Percentiles rank a stretch among this genome's conserved stretches.
Evolutionary conservation across 2,329 filamentous ascomycete species (phyloP).

Genomic region (Beauveria sp.): DNA sequence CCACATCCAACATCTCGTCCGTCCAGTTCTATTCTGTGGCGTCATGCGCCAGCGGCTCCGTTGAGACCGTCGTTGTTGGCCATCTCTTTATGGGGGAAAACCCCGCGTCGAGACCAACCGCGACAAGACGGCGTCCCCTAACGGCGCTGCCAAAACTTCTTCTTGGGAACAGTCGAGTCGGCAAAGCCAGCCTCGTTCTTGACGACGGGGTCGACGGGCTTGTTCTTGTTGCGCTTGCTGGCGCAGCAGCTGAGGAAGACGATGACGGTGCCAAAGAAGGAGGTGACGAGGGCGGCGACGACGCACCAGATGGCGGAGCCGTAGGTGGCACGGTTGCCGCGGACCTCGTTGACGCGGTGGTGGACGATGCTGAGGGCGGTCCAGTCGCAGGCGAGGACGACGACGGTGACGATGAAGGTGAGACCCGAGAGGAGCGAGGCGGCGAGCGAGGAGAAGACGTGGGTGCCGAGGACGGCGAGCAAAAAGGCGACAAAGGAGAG

Average conservation of each 20-base stretch:
- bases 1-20: not conserved
- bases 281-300: conserved; percentile 46
- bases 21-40: not conserved
- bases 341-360: conserved; percentile 41
- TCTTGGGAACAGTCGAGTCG: conserved; percentile 1
- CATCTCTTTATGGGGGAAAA: not conserved
- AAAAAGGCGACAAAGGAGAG: conserved; percentile 47
- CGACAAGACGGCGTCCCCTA: not conserved
- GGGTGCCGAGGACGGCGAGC: conserved; percentile 37
- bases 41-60: not conserved
- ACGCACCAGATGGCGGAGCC: conserved; percentile 51
- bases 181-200: conserved; percentile 23
- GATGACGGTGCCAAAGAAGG: conserved; percentile 46
- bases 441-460: conserved; percentile 41
- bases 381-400: conserved; percentile 49
- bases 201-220: conserved; percentile 9
- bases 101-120: not conserved
- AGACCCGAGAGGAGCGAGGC: conserved; percentile 42
- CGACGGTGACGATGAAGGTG: conserved; percentile 40
- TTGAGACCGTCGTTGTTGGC: not conserved
- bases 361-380: conserved; percentile 46
- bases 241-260: conserved; percentile 57
- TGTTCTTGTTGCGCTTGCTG: conserved; percentile 32
- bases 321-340: conserved; percentile 38
- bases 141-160: conserved; percentile 11